A percentile compares a stretch with the other conserved stretches of the same genome.
Evolutionary conservation across 345 rosid genomes (phyloP).

Genomic region (Dimocarpus longan): DNA sequence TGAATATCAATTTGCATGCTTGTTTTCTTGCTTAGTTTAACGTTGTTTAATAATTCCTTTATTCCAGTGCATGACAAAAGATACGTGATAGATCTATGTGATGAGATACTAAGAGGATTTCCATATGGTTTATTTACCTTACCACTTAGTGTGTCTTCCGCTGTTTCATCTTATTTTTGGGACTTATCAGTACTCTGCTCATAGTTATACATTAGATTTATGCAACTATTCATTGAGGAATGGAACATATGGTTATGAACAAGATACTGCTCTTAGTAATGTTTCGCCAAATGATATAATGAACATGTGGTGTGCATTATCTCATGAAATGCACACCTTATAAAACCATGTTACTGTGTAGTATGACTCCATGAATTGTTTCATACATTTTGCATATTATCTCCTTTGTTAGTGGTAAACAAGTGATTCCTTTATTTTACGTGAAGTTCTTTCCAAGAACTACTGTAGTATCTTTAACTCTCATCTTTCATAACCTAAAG

Average conservation of each 20-base stretch:
- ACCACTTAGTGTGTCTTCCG: not conserved
- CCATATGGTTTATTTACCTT: not conserved
- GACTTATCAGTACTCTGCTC: not conserved
- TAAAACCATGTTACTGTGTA: not conserved
- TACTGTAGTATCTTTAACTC: not conserved
- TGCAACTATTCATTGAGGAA: not conserved
- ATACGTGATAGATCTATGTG: not conserved
- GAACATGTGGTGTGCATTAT: not conserved
- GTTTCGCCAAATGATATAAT: no score
- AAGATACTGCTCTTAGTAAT: not conserved
- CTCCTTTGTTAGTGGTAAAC: not conserved
- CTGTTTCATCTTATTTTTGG: not conserved
- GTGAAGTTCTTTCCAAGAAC: not conserved
- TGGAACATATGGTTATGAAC: not conserved
- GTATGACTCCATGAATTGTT: not conserved
- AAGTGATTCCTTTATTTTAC: not conserved
- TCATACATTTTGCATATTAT: not conserved
- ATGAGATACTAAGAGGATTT: not conserved
- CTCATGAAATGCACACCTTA: not conserved
- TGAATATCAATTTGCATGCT: not conserved
- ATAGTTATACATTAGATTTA: not conserved
- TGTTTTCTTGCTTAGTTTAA: not conserved
- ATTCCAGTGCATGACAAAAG: not conserved
- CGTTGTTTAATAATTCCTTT: not conserved
- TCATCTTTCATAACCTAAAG: not conserved